A percentile compares a stretch with the other conserved stretches of the same genome.
phyloP scores from a whole-genome alignment of 352 stramenopile genomes.

The Globisporangium spiculum region DNA sequence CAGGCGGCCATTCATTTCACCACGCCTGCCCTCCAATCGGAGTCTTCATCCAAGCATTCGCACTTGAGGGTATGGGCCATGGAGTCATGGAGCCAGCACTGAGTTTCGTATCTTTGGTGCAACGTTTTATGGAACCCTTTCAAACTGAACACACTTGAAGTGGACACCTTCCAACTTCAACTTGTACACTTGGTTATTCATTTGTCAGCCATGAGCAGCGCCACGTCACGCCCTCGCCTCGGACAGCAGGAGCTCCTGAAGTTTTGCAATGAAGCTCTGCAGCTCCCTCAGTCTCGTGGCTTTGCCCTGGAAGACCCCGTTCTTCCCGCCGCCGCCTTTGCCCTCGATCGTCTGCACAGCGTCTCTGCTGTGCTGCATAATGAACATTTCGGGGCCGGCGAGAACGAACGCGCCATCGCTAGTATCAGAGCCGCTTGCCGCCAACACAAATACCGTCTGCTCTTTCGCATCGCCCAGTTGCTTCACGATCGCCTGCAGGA shows the following conservation, averaged over 20 bases:
- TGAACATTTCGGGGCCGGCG: constrained; percentile 47
- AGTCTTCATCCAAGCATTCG: not conserved
- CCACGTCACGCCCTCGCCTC: not conserved
- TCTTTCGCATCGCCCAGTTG: constrained; percentile 2
- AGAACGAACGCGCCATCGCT: constrained; percentile 47
- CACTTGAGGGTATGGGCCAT: not conserved
- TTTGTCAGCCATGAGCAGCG: not conserved
- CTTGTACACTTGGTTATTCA: not conserved
- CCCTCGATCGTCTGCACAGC: constrained; percentile 58
- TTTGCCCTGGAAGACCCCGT: constrained; percentile 80
- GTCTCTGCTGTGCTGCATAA: constrained; percentile 45
- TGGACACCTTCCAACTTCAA: not conserved
- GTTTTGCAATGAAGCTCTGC: constrained; percentile 32
- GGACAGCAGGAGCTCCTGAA: constrained; percentile 30
- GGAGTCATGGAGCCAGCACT: not conserved
- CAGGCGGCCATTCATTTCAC: not conserved
- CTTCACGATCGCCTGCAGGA: constrained; percentile 6
- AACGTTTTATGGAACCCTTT: not conserved
- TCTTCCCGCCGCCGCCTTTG: constrained; percentile 74
- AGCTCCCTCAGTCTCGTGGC: constrained; percentile 46
- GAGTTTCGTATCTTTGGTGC: not conserved
- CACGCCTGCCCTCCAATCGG: not conserved
- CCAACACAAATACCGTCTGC: not conserved
- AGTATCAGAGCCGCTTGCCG: not conserved
- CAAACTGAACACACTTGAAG: not conserved